phyloP scores from a whole-genome alignment of 768 basidiomycete genomes.

The Tricholoma furcatifolium region DNA sequence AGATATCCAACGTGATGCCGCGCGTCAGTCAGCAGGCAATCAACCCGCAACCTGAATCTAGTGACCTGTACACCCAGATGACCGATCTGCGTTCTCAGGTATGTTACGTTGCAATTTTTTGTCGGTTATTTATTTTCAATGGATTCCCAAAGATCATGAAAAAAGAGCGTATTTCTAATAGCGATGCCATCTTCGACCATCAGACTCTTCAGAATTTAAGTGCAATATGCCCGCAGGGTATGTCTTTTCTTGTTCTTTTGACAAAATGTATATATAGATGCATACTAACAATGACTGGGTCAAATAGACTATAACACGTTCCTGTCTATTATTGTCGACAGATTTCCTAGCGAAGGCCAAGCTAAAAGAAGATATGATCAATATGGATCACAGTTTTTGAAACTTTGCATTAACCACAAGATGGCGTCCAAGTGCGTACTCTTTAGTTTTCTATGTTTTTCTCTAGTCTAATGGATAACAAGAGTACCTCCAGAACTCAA shows the following conservation, averaged over 20 bases:
- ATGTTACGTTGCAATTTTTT: slow-evolving; percentile 17
- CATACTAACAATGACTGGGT: no score
- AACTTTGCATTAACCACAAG: slow-evolving; percentile 34
- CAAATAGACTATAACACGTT: slow-evolving; percentile 35
- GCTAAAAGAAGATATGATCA: slow-evolving; percentile 34
- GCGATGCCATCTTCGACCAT: slow-evolving; percentile 34
- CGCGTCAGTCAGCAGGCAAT: background rate
- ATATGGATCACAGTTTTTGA: slow-evolving; percentile 37
- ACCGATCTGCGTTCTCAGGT: slow-evolving; percentile 21
- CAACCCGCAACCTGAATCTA: slow-evolving; percentile 16
- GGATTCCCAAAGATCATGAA: slow-evolving; percentile 26
- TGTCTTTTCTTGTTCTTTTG: background rate
- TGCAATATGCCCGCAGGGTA: slow-evolving; percentile 40
- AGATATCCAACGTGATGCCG: background rate
- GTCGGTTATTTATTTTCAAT: background rate
- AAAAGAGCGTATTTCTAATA: slow-evolving; percentile 20
- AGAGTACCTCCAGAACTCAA: slow-evolving; percentile 16
- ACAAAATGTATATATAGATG: background rate
- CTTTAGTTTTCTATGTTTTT: background rate
- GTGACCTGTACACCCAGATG: slow-evolving; percentile 24
- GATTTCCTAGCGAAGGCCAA: slow-evolving; percentile 40
- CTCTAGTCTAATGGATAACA: background rate
- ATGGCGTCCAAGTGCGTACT: slow-evolving; percentile 10
- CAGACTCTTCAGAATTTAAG: slow-evolving; percentile 36
- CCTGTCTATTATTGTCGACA: slow-evolving; percentile 34